Evolutionary conservation across 208 protist genomes (phyloP).

Genomic region (Leishmania mexicana): DNA sequence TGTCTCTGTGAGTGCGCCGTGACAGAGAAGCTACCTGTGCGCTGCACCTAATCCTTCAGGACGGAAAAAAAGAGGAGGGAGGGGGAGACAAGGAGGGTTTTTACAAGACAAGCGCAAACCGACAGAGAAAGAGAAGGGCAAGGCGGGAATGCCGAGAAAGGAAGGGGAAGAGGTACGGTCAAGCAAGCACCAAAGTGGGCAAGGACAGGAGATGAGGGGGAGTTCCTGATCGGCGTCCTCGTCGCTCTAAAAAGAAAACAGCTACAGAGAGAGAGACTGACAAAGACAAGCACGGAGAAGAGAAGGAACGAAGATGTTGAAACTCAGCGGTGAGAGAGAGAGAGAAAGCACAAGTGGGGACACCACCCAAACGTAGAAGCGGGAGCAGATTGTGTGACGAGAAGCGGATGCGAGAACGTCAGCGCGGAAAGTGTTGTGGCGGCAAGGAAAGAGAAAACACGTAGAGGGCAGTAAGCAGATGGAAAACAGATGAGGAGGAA

Average conservation of each 20-base stretch:
- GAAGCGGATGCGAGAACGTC: background rate
- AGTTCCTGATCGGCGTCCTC: background rate
- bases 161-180: background rate
- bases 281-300: background rate
- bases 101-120: background rate
- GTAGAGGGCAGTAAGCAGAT: background rate
- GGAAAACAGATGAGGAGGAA: background rate
- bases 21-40: background rate
- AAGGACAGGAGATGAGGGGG: background rate
- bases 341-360: background rate
- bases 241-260: background rate
- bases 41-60: background rate
- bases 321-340: background rate
- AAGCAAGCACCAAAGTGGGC: background rate
- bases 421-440: background rate
- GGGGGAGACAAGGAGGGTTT: background rate
- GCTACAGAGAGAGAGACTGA: background rate
- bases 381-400: background rate
- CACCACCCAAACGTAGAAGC: background rate
- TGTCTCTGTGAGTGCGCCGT: background rate
- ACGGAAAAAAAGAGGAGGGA: background rate
- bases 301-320: background rate
- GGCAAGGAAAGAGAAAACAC: background rate
- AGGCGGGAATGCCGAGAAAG: background rate
- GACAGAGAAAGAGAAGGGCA: background rate